Base-by-base conservation (phyloP, 352 stramenopile species). In the Phytophthora ohioensis region DNA sequence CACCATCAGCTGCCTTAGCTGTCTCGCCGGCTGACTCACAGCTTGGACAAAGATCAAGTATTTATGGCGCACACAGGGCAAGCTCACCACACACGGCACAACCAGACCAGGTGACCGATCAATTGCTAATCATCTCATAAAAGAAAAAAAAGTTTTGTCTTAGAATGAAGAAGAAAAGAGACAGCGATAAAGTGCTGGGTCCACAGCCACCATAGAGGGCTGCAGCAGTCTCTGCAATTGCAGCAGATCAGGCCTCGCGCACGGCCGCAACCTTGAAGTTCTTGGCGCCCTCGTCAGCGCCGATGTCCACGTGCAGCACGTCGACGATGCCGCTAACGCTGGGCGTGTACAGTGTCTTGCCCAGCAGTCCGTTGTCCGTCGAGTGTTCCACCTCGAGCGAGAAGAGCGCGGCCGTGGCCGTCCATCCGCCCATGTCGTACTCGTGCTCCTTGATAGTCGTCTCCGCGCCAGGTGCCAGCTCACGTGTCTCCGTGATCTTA, bases 401-500 rank as follows among this genome's bases (percentile, higher is more conserved):
- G 55, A 77, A 73, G 15, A 95, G 69, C 51, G 85, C 75, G 7
- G 86, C 87, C 36, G 87, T 73, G 4, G 84, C 85, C 47, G 77
- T 92, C 83, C 82, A 94, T 38, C 76, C 73, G 60, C 78, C 88
- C 88, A 95, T 95, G 76, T 95, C 78, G 77, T 90, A 94, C 71
- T 86, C 75, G 60, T 90, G 79, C 61, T 91, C 86, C 36, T 79
- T 73, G 41, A 94, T 69, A 30, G 39, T 79, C 5, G 57, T 62
- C 34, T 80, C 73, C 1, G 69, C 72, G 7, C 82, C 61, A 0
- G 86, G 76, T 27, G 70, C 81, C 42, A 93, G 47, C 64, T 85
- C 78, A 43, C 78, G 62, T 38, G 73, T 85, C 67, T 92, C 80
- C 36, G 66, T 64, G 62, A 94, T 87, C 75, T 92, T 91, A 41